Evolutionary conservation across 1,284 basidiomycete genomes (phyloP), one percentile per base, ranked within the genome.

Genomic region (Trichosporon sp.): DNA sequence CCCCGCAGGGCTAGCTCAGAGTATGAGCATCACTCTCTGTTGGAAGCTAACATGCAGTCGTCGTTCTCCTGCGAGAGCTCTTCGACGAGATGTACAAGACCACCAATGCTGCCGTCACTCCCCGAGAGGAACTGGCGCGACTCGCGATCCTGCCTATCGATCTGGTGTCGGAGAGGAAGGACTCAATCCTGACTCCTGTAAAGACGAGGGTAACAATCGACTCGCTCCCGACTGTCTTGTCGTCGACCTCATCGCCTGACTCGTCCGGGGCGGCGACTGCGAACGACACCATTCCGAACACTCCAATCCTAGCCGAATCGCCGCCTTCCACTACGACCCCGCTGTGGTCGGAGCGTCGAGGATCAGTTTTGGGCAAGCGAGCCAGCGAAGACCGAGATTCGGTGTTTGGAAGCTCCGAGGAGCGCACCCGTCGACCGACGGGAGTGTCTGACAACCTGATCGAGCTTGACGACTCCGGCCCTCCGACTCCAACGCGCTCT

Each of bases 61-160:
- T 83, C 16, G 71, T 72, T 4, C 78, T 81, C 54, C 76, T 83
- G 1, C 75, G 80, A 0, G 71, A 80, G 31, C 77, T 83, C 1
- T 83, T 82, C 70, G 68, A 76, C 0, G 76, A 83, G 72, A 76
- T 83, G 46, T 81, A 81, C 77, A 76, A 78, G 21, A 79, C 80
- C 1, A 79, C 80, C 38, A 38, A 56, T 2, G 66, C 78, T 2
- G 77, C 82, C 1, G 81, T 84, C 8, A 75, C 77, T 21, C 83
- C 83, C 3, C 77, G 78, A 16, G 81, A 82, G 71, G 81, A 83
- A 71, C 77, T 84, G 12, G 83, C 83, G 0, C 81, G 83, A 19
- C 77, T 84, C 1, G 83, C 83, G n/a, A 82, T 83, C 38, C 65
- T 75, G 12, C 74, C 74, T 4, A 56, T 75, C 31, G 74, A 75